Evolutionary conservation across 1,284 basidiomycete species (phyloP).

Genomic region (Fomitopsis palustris): DNA sequence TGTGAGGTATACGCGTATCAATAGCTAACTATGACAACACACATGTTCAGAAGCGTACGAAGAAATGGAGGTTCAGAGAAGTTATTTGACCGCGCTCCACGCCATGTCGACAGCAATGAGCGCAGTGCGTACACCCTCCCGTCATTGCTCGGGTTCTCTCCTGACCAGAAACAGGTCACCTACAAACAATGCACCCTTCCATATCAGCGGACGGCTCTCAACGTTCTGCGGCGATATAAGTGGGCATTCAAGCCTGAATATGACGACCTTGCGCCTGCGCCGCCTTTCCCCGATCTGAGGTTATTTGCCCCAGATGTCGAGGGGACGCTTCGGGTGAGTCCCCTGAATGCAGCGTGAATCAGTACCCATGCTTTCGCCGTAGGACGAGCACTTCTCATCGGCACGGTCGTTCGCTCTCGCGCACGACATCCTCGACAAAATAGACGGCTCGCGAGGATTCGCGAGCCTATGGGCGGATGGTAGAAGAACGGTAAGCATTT

Average conservation of each 20-base stretch:
- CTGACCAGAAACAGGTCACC: slow-evolving; percentile 26
- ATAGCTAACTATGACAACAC: not conserved
- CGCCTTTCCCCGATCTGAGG: slow-evolving; percentile 14
- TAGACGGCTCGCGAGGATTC: slow-evolving; percentile 10
- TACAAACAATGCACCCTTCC: slow-evolving; percentile 30
- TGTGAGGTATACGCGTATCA: not conserved
- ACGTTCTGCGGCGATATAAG: slow-evolving; percentile 65
- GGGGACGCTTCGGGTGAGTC: slow-evolving; percentile 10
- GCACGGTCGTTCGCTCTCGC: slow-evolving; percentile 13
- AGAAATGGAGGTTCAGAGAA: slow-evolving; percentile 48
- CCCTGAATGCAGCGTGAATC: not conserved
- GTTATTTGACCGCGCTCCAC: slow-evolving; percentile 52
- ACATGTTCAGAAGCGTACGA: slow-evolving; percentile 39
- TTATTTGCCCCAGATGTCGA: slow-evolving; percentile 8
- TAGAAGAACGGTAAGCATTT: slow-evolving; percentile 10
- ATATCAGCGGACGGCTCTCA: slow-evolving; percentile 38
- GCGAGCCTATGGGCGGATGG: slow-evolving; percentile 15
- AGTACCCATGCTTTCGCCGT: not conserved
- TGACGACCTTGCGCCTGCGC: slow-evolving; percentile 13
- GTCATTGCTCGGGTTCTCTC: not conserved
- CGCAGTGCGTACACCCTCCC: slow-evolving; percentile 24
- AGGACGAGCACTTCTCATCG: slow-evolving; percentile 17
- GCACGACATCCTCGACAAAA: slow-evolving; percentile 9
- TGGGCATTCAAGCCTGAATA: slow-evolving; percentile 60
- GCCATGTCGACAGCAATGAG: slow-evolving; percentile 46